A percentile compares a stretch with the other conserved stretches of the same genome.
phyloP scores from a whole-genome alignment of 441 rosid genomes.

The Corymbia calophylla region DNA sequence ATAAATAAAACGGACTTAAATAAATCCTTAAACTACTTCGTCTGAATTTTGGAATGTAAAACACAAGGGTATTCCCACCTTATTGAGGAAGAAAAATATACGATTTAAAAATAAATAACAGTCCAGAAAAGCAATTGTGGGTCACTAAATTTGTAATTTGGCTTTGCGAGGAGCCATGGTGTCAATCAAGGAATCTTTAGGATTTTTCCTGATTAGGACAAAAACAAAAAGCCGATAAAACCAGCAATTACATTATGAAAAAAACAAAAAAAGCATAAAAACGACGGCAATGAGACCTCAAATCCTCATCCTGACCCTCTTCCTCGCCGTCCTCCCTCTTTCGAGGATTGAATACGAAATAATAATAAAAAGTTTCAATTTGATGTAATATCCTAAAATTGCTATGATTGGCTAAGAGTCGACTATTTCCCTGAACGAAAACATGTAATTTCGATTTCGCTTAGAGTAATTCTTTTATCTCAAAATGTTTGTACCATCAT shows the following conservation, averaged over 20 bases:
- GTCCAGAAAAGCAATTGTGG: too few species aligned
- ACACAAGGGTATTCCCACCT: too few species aligned
- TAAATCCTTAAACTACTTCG: too few species aligned
- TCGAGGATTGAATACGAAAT: neutral
- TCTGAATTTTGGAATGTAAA: too few species aligned
- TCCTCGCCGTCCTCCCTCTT: neutral
- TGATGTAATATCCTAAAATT: neutral
- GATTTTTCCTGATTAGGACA: neutral
- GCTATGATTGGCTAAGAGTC: neutral
- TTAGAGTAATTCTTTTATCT: accelerated
- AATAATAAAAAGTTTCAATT: neutral
- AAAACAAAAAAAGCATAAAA: neutral
- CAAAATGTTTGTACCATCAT: neutral
- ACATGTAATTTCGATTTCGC: neutral
- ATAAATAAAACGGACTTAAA: too few species aligned
- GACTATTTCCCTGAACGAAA: neutral
- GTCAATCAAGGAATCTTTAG: neutral
- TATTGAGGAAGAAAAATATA: too few species aligned
- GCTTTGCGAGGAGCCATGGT: too few species aligned
- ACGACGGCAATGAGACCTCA: neutral
- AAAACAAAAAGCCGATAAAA: neutral
- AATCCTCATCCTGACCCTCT: neutral
- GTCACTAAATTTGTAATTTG: too few species aligned
- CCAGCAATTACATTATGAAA: neutral
- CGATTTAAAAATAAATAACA: too few species aligned